Evolutionary conservation across 2,329 filamentous ascomycete genomes (phyloP).

Genomic region (Aspergillus fructus): DNA sequence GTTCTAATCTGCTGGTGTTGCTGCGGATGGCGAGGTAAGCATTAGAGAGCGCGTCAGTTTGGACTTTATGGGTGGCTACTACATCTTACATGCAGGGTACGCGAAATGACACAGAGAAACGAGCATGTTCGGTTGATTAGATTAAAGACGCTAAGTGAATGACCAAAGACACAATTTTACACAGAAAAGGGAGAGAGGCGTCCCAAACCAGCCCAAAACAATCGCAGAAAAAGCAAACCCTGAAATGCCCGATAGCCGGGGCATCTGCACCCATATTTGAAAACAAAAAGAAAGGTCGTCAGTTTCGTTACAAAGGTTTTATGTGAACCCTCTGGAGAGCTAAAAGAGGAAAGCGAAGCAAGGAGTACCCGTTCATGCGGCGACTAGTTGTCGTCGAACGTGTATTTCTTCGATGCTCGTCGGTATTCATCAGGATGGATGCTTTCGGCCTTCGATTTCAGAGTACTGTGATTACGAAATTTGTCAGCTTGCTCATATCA

Average conservation of each 20-base stretch:
- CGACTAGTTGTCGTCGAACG: slow-evolving; percentile 34
- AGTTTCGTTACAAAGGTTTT: slow-evolving; percentile 2
- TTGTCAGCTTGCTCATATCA: slow-evolving; percentile 23
- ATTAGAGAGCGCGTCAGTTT: neutral
- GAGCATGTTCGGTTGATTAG: slow-evolving; percentile 12
- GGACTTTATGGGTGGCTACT: neutral
- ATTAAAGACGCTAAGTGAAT: slow-evolving; percentile 7
- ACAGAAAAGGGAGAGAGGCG: slow-evolving; percentile 7
- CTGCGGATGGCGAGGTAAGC: neutral
- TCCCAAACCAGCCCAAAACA: slow-evolving; percentile 8
- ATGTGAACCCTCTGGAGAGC: neutral
- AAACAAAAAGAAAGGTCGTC: slow-evolving; percentile 6
- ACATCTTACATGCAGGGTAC: neutral
- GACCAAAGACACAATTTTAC: slow-evolving; percentile 1
- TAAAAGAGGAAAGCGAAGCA: slow-evolving; percentile 5
- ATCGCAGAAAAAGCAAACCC: slow-evolving; percentile 18
- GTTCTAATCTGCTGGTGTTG: neutral
- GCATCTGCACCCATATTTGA: slow-evolving; percentile 3
- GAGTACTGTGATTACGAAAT: slow-evolving; percentile 24
- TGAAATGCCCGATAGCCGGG: slow-evolving; percentile 11
- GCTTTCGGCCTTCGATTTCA: slow-evolving; percentile 44
- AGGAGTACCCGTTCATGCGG: slow-evolving; percentile 1
- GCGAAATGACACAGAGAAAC: neutral
- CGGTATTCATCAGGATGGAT: slow-evolving; percentile 46
- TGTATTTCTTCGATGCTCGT: slow-evolving; percentile 43